These are phyloP conservation scores for Metschnikowia proteae DNA, from an alignment of 805 yeast species.

Conservation along the genomic window DNA sequence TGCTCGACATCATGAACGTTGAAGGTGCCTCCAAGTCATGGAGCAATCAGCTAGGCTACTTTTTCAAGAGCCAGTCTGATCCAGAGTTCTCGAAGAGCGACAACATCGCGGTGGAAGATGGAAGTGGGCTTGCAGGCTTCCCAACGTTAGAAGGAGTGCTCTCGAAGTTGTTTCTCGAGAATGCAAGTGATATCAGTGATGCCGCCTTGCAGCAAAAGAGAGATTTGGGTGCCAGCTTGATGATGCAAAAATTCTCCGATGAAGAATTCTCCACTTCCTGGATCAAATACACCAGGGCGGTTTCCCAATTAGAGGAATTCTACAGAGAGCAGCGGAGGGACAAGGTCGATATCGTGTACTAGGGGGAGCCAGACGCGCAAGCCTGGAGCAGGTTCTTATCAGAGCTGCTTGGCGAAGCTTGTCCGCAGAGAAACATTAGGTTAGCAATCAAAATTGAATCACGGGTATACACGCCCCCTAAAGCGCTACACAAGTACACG, in stretches of 20 bases:
- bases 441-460: too few relatives aligned
- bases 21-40: constrained; percentile 16
- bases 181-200: constrained; percentile 23
- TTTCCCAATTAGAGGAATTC: constrained; percentile 22
- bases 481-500: too few relatives aligned
- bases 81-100: constrained; percentile 52
- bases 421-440: too few relatives aligned
- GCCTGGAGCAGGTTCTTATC: neutral
- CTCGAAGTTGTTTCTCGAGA: constrained; percentile 35
- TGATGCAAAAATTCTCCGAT: constrained; percentile 58
- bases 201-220: constrained; percentile 41
- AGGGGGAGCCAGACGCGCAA: constrained; percentile 1
- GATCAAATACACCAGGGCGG: constrained; percentile 29
- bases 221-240: constrained; percentile 43
- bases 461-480: too few relatives aligned
- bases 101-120: constrained; percentile 6
- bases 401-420: too few relatives aligned
- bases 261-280: constrained; percentile 52
- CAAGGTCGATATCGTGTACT: constrained; percentile 29
- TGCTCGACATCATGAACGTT: constrained; percentile 70
- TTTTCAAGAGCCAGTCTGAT: constrained; percentile 67
- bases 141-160: constrained; percentile 52
- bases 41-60: constrained; percentile 65
- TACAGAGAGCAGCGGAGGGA: constrained; percentile 26
- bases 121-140: constrained; percentile 21